Base-by-base conservation (phyloP, 1,284 basidiomycete species). In the Sparassis latifolia region DNA sequence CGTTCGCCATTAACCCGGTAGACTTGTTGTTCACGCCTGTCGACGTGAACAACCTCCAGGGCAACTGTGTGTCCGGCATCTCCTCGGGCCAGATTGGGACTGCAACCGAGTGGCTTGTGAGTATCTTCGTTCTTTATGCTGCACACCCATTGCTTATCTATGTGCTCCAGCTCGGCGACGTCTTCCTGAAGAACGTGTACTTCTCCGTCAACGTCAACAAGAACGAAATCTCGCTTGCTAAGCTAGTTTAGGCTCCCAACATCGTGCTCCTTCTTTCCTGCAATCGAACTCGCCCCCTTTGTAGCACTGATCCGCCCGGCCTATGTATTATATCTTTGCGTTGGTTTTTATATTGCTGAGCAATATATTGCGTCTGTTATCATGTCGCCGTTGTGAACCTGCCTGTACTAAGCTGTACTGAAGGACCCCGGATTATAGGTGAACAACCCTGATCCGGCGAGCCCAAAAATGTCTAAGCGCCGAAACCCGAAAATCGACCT, bases 101-200 rank as follows among this genome's bases (percentile, higher is more conserved):
- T 50, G 74, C 76, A 30, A 77, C 72, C 28, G 79, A 88, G 62
- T 92, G 89, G 90, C 76, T 95, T 52, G 81, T 82, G 58, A 60
- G 77, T 60, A 2, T 33, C 47, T 41, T 20, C 20, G 60, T 52
- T 28, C 49, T 33, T 50, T 37, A 49, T 53, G 53, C 52, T 40
- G 49, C 6, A 33, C 33, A 2, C 32, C 39, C 20, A 37, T 53
- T 43, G 32, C 44, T 55, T 51, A 52, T n/a, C 28, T 37, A 56
- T 42, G 31, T 38, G 39, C 28, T 51, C 10, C 46, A 79, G 77
- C 69, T 82, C 45, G 82, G 83, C 39, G 84, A 84, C 58, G 80
- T 82, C 40, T 89, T 88, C 74, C 70, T 89, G 61, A 88, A 89
- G 77, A 89, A 87, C 62, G 86, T 78, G 0, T 89, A 89, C 67